Evolutionary conservation across 768 basidiomycete species (phyloP).

Genomic region (Steccherinum ochraceum): DNA sequence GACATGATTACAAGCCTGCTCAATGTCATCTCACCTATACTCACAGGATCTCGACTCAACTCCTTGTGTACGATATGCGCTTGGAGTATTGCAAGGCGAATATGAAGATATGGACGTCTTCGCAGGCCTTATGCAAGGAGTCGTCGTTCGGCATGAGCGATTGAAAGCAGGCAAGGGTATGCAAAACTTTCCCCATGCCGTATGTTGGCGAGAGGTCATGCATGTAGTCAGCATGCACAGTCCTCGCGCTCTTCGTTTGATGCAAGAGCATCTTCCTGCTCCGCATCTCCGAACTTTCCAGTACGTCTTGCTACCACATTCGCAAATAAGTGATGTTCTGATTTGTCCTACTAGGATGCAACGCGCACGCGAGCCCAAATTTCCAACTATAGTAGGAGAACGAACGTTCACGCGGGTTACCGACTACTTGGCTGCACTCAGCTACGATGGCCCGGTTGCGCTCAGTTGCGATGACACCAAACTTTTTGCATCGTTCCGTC

Average conservation of each 20-base stretch:
- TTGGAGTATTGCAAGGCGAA: neutral
- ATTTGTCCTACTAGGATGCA: neutral
- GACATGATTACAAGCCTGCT: neutral
- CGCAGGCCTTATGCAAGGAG: neutral
- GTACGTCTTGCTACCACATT: neutral
- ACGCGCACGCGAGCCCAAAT: neutral
- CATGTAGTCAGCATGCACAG: neutral
- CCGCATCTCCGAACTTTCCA: neutral
- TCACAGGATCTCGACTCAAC: neutral
- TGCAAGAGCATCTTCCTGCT: neutral
- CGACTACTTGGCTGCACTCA: neutral
- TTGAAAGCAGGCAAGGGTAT: neutral
- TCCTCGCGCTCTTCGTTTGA: neutral
- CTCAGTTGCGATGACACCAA: constrained; percentile 33
- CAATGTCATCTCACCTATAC: neutral
- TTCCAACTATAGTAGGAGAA: neutral
- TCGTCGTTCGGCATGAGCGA: neutral
- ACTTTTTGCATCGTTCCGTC: constrained; percentile 18
- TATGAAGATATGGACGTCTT: neutral
- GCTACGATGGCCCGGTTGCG: constrained; percentile 21
- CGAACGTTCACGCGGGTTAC: neutral
- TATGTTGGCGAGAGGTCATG: neutral
- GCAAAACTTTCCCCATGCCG: neutral
- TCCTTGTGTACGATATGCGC: neutral
- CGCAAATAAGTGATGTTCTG: neutral